These are phyloP conservation scores for Voacanga thouarsii DNA, from an alignment of 257 asterid species.

Conservation along the genomic window DNA sequence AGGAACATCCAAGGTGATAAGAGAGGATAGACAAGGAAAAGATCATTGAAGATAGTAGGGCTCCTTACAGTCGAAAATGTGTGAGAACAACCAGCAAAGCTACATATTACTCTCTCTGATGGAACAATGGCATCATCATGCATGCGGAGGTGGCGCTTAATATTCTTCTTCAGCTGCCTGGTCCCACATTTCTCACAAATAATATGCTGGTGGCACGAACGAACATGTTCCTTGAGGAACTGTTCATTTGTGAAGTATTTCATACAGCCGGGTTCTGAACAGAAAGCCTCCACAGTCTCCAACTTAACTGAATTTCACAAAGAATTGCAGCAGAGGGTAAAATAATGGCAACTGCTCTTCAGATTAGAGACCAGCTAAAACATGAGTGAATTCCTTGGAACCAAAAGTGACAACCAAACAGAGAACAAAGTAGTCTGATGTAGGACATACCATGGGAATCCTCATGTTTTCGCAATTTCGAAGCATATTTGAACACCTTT, in stretches of 20 bases:
- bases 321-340: background rate
- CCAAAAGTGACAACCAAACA: background rate
- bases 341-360: no score
- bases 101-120: constrained; percentile 48
- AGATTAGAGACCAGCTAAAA: background rate
- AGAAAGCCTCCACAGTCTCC: constrained; percentile 71
- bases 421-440: background rate
- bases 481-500: constrained; percentile 62
- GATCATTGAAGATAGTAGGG: no score
- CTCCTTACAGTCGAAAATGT: constrained; percentile 68
- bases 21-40: background rate
- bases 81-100: constrained; percentile 45
- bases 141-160: constrained; percentile 70
- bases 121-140: constrained; percentile 51
- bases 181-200: constrained; percentile 71
- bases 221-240: constrained; percentile 74
- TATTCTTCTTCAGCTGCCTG: constrained; percentile 75
- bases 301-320: constrained; percentile 57
- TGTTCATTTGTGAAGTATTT: constrained; percentile 63
- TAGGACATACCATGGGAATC: constrained; percentile 60
- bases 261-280: constrained; percentile 85
- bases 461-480: constrained; percentile 66
- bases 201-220: constrained; percentile 60
- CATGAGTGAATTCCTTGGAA: no score
- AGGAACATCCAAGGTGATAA: background rate